Conservation (phyloP, 2,329 filamentous ascomycete species). For the Botrytis pseudocinerea region DNA sequence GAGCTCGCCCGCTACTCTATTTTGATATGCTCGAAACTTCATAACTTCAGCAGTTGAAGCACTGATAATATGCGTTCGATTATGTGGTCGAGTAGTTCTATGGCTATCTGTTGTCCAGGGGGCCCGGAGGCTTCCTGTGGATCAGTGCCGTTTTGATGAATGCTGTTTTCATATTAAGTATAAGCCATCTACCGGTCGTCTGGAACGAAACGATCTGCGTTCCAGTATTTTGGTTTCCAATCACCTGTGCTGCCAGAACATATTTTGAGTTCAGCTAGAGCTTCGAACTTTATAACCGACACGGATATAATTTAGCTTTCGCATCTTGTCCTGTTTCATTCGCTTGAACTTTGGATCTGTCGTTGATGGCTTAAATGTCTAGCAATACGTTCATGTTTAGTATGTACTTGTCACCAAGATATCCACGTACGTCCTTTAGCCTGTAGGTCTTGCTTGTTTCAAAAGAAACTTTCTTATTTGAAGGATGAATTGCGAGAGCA, state of each 20-base stretch:
- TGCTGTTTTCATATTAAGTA: neutral
- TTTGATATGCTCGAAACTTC: neutral
- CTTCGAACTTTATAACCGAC: neutral
- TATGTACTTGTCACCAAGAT: neutral
- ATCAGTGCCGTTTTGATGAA: neutral
- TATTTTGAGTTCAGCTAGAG: neutral
- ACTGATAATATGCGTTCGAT: neutral
- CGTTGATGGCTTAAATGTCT: neutral
- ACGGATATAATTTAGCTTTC: neutral
- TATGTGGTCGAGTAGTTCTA: too few species aligned
- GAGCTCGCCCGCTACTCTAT: neutral
- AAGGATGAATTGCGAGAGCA: neutral
- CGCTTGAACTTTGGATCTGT: neutral
- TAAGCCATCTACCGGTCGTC: neutral
- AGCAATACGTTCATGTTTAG: neutral
- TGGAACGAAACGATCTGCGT: neutral
- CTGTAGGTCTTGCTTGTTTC: neutral
- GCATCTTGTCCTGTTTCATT: neutral
- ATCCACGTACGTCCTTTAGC: neutral
- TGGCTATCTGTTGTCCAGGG: neutral
- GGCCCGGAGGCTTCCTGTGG: neutral
- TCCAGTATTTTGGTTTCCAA: neutral
- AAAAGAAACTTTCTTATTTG: neutral
- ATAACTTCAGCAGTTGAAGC: neutral
- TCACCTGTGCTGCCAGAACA: neutral